Percentiles rank a stretch among this genome's conserved stretches.
Evolutionary conservation across 495 filamentous ascomycete species (phyloP).

Genomic region (Chaetomidium leptoderma): DNA sequence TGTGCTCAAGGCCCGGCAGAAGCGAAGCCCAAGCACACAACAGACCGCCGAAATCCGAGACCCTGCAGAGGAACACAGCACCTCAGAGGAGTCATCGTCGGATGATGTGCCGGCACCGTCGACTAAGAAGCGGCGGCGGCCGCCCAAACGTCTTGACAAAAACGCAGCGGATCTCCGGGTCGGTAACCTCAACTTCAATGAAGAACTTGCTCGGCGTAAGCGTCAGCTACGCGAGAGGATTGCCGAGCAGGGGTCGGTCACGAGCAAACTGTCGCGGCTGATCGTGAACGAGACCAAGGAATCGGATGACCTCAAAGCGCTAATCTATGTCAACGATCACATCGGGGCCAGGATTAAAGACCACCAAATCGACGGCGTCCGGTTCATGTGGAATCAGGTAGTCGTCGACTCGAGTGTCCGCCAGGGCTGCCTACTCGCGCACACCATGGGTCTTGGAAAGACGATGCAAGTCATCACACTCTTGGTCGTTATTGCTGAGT

Average conservation of each 20-base stretch:
- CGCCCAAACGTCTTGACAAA: slow-evolving; percentile 45
- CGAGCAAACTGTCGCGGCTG: slow-evolving; percentile 47
- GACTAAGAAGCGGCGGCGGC: slow-evolving; percentile 49
- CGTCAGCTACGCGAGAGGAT: slow-evolving; percentile 44
- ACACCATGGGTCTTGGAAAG: slow-evolving; percentile 93
- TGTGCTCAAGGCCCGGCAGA: not conserved
- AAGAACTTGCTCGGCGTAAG: slow-evolving; percentile 49
- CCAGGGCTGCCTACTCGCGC: slow-evolving; percentile 80
- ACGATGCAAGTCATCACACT: slow-evolving; percentile 87
- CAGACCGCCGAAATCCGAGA: not conserved
- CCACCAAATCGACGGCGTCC: slow-evolving; percentile 63
- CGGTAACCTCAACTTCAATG: slow-evolving; percentile 40
- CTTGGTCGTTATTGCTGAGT: slow-evolving; percentile 65
- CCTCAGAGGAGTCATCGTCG: slow-evolving; percentile 8
- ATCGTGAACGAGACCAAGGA: slow-evolving; percentile 69
- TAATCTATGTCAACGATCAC: slow-evolving; percentile 48
- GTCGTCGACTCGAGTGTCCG: slow-evolving; percentile 48
- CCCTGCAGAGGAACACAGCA: slow-evolving; percentile 11
- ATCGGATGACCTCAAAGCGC: slow-evolving; percentile 45
- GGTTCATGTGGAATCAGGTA: slow-evolving; percentile 87
- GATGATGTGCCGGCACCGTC: slow-evolving; percentile 19
- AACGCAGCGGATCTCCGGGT: slow-evolving; percentile 46
- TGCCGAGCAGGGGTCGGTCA: slow-evolving; percentile 34
- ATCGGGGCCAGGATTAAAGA: slow-evolving; percentile 51
- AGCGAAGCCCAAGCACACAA: not conserved